Base-by-base conservation (phyloP, 768 basidiomycete genomes). In the Mycena haematopus region DNA sequence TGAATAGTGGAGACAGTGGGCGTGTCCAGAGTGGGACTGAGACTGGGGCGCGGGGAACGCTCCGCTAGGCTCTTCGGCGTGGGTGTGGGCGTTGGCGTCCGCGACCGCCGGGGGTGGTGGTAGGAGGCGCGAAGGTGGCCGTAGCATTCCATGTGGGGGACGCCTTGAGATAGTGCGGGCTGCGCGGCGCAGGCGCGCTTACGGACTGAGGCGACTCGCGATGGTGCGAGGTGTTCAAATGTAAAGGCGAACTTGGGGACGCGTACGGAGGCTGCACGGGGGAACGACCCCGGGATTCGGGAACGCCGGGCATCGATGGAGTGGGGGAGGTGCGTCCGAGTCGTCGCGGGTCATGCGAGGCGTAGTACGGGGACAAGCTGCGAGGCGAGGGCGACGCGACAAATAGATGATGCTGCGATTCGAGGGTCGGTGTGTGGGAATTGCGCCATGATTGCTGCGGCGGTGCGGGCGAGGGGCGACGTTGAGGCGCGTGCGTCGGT, bases 121-220 rank as follows among this genome's bases (percentile, higher is more conserved):
- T 24, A 13, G 44, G 22, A 45, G 29, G 7, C 31, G 49, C 31
- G 19, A 50, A 27, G 21, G 52, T n/a, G 25, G 36, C 17, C n/a
- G 52, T n/a, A 10, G 24, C 17, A 35, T 53, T 53, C 52, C 52
- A 53, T 9, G 25, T 49, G 21, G 29, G 45, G 22, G 46, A 36
- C 33, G 33, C 33, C 25, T 57, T 57, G 22, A 49, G 17, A 24
- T 57, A 57, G 25, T 57, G 56, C 10, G 54, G 54, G 11, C 35
- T 38, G 46, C 46, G 46, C 14, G 56, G 56, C 5, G 56, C 8
- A 8, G 52, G 15, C 17, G 21, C 17, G 1, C 11, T 21, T 9
- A 33, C 9, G 24, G 52, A 42, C 19, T 15, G 7, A 15, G 36
- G 19, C 24, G 13, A 7, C 8, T 31, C 15, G n/a, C n/a, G 42